phyloP scores from a whole-genome alignment of 2,329 filamentous ascomycete species.

The Chaetoscypha palmicola region DNA sequence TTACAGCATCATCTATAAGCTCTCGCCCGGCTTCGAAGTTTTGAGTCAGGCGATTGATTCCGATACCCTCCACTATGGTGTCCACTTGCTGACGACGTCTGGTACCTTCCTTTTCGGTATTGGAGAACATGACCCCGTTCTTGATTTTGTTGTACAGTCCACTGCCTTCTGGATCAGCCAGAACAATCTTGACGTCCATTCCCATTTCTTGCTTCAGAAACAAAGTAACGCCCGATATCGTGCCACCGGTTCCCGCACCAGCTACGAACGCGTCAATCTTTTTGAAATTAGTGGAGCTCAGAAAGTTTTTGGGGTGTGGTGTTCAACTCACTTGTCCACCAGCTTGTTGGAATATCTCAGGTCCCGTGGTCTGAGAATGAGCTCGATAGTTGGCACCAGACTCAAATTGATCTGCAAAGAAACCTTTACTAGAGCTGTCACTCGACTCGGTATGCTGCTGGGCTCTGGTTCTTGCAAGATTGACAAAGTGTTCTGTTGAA shows the following conservation, averaged over 20 bases:
- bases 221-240: conserved; percentile 77
- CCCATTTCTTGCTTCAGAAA: conserved; percentile 63
- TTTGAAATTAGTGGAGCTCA: no score
- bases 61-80: conserved; percentile 91
- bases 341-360: conserved; percentile 80
- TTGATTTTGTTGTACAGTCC: conserved; percentile 87
- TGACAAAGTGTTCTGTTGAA: conserved; percentile 91
- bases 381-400: conserved; percentile 81
- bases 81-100: conserved; percentile 86
- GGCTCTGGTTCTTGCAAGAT: conserved; percentile 74
- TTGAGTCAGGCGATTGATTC: conserved; percentile 86
- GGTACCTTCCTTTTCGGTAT: conserved; percentile 85
- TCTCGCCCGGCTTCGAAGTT: conserved; percentile 87
- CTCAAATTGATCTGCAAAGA: conserved; percentile 97
- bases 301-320: not conserved
- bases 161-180: conserved; percentile 91
- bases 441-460: conserved; percentile 58
- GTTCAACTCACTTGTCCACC: conserved; percentile 40
- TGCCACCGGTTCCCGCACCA: conserved; percentile 90
- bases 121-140: conserved; percentile 92
- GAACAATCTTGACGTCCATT: conserved; percentile 55
- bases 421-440: conserved; percentile 62
- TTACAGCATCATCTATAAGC: conserved; percentile 82
- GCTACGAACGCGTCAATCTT: conserved; percentile 82
- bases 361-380: conserved; percentile 76